Evolutionary conservation across 129 eudicot genomes (phyloP).

Genomic region (Kitagawia praeruptora): DNA sequence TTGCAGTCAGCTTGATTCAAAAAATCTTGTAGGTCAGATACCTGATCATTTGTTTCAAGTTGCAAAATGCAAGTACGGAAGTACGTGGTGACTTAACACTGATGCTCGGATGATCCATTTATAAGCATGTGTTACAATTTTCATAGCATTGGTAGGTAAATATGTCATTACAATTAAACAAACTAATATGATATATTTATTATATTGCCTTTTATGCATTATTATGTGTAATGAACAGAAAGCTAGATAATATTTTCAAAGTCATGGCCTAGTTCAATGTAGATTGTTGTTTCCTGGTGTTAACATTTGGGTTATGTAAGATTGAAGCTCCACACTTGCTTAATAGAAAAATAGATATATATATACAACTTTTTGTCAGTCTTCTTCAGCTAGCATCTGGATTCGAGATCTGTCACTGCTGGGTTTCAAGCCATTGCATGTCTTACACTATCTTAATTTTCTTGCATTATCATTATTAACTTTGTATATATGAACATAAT

Average conservation of each 20-base stretch:
- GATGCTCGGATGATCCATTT: conserved; percentile 73
- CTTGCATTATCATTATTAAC: not conserved
- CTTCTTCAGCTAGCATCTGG: not conserved
- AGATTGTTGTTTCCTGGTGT: not conserved
- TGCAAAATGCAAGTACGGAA: too few species aligned
- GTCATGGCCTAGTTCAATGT: not conserved
- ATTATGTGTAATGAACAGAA: not conserved
- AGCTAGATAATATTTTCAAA: not conserved
- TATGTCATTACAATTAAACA: not conserved
- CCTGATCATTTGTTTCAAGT: too few species aligned
- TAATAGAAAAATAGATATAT: not conserved
- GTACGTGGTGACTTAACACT: too few species aligned
- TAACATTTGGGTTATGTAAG: not conserved
- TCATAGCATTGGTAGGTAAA: not conserved
- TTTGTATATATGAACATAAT: conserved; percentile 3
- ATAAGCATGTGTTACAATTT: conserved; percentile 37
- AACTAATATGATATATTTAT: not conserved
- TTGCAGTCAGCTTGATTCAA: too few species aligned
- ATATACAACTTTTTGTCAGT: not conserved
- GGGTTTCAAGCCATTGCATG: not conserved
- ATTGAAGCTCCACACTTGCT: not conserved
- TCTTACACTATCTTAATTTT: not conserved
- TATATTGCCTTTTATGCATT: not conserved
- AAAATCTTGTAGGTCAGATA: too few species aligned
- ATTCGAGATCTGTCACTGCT: not conserved